Evolutionary conservation across 495 filamentous ascomycete species (phyloP).

Genomic region (Pyronema domesticum): DNA sequence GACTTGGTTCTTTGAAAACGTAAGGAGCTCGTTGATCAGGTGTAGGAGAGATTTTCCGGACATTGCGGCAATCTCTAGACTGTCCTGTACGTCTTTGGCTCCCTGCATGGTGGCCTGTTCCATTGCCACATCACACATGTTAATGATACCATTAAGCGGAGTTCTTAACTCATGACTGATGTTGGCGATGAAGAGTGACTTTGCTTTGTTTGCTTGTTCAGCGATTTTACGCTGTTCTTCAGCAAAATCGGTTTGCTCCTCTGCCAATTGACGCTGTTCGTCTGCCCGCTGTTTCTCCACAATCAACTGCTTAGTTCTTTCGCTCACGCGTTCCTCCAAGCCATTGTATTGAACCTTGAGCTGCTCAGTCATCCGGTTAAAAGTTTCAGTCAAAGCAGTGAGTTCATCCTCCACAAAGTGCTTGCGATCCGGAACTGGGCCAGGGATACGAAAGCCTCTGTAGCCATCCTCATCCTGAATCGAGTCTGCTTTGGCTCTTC

Average conservation of each 20-base stretch:
- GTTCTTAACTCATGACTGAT: conserved; percentile 91
- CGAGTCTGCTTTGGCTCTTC: not conserved
- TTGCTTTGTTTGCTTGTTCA: conserved; percentile 82
- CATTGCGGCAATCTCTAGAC: conserved; percentile 70
- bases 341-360: conserved; percentile 66
- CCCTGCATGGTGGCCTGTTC: conserved; percentile 52
- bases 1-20: conserved; percentile 86
- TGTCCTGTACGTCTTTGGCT: conserved; percentile 52
- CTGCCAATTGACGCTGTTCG: conserved; percentile 74
- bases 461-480: not conserved
- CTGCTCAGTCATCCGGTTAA: conserved; percentile 90
- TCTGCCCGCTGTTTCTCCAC: conserved; percentile 36
- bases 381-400: conserved; percentile 68
- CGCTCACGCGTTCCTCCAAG: conserved; percentile 64
- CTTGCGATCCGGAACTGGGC: conserved; percentile 56
- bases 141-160: conserved; percentile 79
- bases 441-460: conserved; percentile 61
- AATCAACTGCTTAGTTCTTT: conserved; percentile 50
- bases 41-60: conserved; percentile 76
- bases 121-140: conserved; percentile 85
- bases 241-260: conserved; percentile 61
- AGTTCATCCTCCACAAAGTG: conserved; percentile 70
- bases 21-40: conserved; percentile 76
- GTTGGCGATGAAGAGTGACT: conserved; percentile 89
- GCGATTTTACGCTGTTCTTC: conserved; percentile 81